Conservation (phyloP, 257 asterid species). For the Solanum clarkiae region DNA sequence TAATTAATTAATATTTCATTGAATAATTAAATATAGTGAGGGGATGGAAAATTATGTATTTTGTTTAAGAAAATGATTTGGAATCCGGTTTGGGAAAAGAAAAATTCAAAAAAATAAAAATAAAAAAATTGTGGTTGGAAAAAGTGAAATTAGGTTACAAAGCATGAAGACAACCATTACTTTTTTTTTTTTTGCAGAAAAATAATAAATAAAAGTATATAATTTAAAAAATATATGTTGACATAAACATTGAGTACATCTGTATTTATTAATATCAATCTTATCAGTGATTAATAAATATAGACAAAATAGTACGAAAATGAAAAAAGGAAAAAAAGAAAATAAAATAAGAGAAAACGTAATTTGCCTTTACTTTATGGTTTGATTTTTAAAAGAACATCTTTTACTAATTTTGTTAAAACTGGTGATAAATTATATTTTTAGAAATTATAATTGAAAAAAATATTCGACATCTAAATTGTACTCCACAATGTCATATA, state of each 20-base stretch:
- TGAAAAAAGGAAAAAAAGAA: background rate
- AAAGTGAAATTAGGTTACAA: constrained; percentile 95
- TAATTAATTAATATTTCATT: constrained; percentile 25
- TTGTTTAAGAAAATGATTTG: constrained; percentile 77
- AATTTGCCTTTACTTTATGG: background rate
- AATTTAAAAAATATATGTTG: background rate
- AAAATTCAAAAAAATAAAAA: background rate
- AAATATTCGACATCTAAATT: background rate
- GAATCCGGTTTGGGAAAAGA: constrained; percentile 52
- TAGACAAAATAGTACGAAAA: constrained; percentile 23
- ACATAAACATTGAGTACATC: constrained; percentile 13
- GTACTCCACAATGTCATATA: background rate
- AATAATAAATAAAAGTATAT: background rate
- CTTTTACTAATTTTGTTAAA: background rate
- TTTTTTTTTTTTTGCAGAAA: constrained; percentile 4
- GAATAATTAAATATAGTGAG: constrained; percentile 32
- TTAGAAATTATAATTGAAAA: background rate
- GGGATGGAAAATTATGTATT: constrained; percentile 53
- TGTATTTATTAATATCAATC: constrained; percentile 13
- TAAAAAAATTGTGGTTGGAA: constrained; percentile 57
- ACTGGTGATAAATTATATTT: background rate
- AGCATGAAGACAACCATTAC: constrained; percentile 66
- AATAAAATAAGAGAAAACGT: background rate
- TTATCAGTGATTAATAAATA: constrained; percentile 12
- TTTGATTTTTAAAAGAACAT: background rate